Base-by-base conservation (phyloP, 306 rosid species). In the Sicyos baderoa region DNA sequence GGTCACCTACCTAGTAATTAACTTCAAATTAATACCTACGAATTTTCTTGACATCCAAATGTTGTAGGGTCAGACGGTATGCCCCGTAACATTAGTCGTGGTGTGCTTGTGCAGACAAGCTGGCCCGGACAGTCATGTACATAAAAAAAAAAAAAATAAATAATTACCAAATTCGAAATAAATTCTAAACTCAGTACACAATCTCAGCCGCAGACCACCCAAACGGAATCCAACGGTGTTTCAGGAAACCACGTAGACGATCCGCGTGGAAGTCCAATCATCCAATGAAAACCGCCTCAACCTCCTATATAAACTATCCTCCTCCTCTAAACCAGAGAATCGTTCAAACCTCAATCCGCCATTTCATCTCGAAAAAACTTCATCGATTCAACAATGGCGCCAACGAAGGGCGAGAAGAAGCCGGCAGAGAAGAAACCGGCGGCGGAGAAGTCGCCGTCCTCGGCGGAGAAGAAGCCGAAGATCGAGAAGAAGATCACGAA, bases 401-500 rank as follows among this genome's bases (percentile, higher is more conserved):
- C 89, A 0, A 35, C 42, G 2, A 87, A 85, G 82, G 94, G 78
- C 0, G 95, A 90, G 79, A 89, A 89, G 84, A 85, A 79, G 68
- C 94, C 89, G 0, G 89, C 85, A 0, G 90, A 83, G 86, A 83
- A 86, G 82, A 86, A 83, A 11, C 86, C 84, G 0, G 87, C 84
- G 0, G 87, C 70, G 14, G 87, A 89, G 86, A 89, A 35, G 8
- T 5, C 42, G 0, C 42, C 42, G 1, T 5, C 42, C 42, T 35
- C 42, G 42, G 42, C 42, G 42, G 42, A 35, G 42, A 35, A 35
- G 42, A 35, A 35, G 42, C 42, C 42, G 1, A 35, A 35, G 8
- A 6, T 6, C 42, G 42, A 35, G 42, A 35, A 90, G 87, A 86
- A 87, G 84, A 81, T 90, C 75, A 72, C 90, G 0, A 90, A 86